Conservation (phyloP, 495 filamentous ascomycete genomes). For the Talaromyces stipitatus region DNA sequence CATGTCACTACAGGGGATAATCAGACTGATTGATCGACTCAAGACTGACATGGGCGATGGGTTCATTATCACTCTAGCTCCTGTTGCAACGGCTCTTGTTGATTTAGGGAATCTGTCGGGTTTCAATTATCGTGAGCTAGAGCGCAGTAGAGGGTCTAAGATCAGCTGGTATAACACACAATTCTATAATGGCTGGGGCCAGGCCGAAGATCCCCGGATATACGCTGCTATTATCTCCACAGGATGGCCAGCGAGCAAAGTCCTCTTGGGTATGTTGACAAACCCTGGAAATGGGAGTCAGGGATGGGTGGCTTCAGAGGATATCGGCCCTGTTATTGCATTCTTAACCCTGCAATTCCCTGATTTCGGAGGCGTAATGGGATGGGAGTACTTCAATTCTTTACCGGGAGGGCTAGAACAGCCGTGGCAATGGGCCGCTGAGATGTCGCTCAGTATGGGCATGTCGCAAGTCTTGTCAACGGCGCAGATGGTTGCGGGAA, state of each 20-base stretch:
- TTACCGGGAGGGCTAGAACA: slow-evolving; percentile 45
- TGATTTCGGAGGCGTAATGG: slow-evolving; percentile 72
- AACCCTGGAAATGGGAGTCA: slow-evolving; percentile 56
- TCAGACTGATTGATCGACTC: slow-evolving; percentile 63
- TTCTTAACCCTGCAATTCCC: slow-evolving; percentile 44
- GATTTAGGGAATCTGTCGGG: slow-evolving; percentile 59
- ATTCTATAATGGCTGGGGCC: slow-evolving; percentile 80
- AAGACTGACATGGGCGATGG: slow-evolving; percentile 59
- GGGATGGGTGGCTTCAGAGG: slow-evolving; percentile 47
- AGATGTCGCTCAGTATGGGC: slow-evolving; percentile 46
- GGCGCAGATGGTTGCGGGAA: slow-evolving; percentile 20
- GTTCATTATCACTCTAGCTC: slow-evolving; percentile 73
- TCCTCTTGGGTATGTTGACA: slow-evolving; percentile 69
- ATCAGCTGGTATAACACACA: slow-evolving; percentile 79
- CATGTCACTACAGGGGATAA: slow-evolving; percentile 63
- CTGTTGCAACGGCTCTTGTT: slow-evolving; percentile 65
- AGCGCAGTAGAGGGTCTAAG: slow-evolving; percentile 52
- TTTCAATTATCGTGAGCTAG: slow-evolving; percentile 63
- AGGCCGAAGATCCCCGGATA: slow-evolving; percentile 46
- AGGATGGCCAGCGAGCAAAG: slow-evolving; percentile 57
- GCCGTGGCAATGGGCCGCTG: slow-evolving; percentile 67
- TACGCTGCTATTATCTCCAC: slow-evolving; percentile 56
- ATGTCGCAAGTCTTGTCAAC: slow-evolving; percentile 33
- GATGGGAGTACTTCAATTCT: slow-evolving; percentile 82
- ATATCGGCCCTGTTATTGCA: slow-evolving; percentile 35